phyloP scores from a whole-genome alignment of 129 eudicot species.

The Flaveria robusta region DNA sequence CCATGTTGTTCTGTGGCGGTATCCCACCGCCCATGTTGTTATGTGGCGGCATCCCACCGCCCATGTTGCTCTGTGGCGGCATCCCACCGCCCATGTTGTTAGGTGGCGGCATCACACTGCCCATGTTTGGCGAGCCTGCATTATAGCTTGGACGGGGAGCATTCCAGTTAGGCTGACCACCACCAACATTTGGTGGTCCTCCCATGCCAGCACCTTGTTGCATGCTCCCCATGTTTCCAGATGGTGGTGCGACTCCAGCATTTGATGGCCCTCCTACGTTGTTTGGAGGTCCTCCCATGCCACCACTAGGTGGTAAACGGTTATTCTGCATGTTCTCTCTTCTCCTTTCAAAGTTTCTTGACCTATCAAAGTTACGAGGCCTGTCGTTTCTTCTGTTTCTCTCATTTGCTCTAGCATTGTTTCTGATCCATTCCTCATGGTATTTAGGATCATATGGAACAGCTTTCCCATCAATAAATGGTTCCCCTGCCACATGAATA shows the following conservation, averaged over 20 bases:
- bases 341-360: constrained; percentile 82
- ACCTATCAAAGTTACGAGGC: constrained; percentile 84
- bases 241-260: constrained; percentile 37
- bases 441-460: constrained; percentile 97
- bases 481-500: constrained; percentile 65
- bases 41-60: not conserved
- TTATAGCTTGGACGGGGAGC: constrained; percentile 28
- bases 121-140: constrained; percentile 39
- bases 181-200: constrained; percentile 32
- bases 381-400: constrained; percentile 89
- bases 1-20: constrained; percentile 21
- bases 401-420: constrained; percentile 82
- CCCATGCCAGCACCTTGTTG: constrained; percentile 34
- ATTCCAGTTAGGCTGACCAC: constrained; percentile 42
- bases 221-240: constrained; percentile 42
- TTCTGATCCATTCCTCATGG: constrained; percentile 98
- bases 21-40: constrained; percentile 39
- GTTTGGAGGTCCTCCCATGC: constrained; percentile 40
- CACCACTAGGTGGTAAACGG: constrained; percentile 36
- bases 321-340: constrained; percentile 55
- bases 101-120: no score
- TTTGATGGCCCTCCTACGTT: constrained; percentile 42
- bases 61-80: no score
- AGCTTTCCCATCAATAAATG: constrained; percentile 82
- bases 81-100: no score